A percentile compares a stretch with the other conserved stretches of the same genome.
Conservation (phyloP, 257 asterid species). For the Henckelia pumila region DNA sequence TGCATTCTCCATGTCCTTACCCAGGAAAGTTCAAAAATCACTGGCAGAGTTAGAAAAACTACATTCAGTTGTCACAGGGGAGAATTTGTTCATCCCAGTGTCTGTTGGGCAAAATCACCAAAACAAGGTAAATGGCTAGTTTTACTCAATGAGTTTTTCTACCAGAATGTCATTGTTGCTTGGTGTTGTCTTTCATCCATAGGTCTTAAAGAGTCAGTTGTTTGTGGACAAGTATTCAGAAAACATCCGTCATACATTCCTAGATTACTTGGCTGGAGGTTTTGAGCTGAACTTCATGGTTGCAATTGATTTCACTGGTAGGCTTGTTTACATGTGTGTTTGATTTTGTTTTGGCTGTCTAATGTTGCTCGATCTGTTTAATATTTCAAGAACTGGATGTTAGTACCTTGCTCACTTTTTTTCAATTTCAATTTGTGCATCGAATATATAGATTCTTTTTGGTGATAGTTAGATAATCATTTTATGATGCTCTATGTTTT, state of each 20-base stretch:
- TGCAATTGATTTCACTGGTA: conserved; percentile 98
- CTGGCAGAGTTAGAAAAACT: conserved; percentile 82
- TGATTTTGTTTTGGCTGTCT: conserved; percentile 15
- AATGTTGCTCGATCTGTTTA: conserved; percentile 9
- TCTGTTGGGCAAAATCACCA: conserved; percentile 62
- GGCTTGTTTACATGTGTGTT: conserved; percentile 17
- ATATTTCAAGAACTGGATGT: conserved; percentile 4
- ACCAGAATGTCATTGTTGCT: background rate
- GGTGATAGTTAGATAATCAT: background rate
- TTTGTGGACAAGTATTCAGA: conserved; percentile 79
- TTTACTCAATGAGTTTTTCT: conserved; percentile 17
- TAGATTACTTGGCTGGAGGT: conserved; percentile 88
- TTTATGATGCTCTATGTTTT: background rate
- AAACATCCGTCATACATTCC: conserved; percentile 75
- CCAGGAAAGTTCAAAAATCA: conserved; percentile 89
- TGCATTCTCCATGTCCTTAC: conserved; percentile 29
- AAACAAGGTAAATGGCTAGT: conserved; percentile 53
- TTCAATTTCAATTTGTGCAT: conserved; percentile 3
- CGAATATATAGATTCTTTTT: background rate
- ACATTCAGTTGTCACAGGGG: conserved; percentile 57
- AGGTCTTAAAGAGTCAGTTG: conserved; percentile 85
- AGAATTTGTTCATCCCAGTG: conserved; percentile 53
- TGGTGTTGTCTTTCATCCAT: conserved; percentile 17
- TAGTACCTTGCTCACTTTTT: conserved; percentile 9
- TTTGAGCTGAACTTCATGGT: conserved; percentile 97